Base-by-base conservation (phyloP, 2,329 filamentous ascomycete species). In the Colletotrichum destructivum region DNA sequence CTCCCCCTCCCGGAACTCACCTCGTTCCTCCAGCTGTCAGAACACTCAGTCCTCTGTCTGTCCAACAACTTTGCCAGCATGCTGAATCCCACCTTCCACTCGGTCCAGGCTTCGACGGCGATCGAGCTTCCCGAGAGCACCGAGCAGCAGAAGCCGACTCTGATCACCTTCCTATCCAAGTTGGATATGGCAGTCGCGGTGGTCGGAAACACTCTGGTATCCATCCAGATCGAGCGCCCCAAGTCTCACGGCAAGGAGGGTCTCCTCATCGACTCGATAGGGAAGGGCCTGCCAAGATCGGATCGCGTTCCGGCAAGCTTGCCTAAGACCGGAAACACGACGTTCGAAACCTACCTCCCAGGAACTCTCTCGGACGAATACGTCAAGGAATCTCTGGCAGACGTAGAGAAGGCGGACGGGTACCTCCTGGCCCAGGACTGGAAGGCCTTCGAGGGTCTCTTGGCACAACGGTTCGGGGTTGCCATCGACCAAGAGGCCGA, bases 261-360 rank as follows among this genome's bases (percentile, higher is more conserved):
- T 11, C 84, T 93, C 9, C 82, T 95, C 35, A 92, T 93, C 44
- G 92, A 95, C 77, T 92, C 93, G 0, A 89, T 95, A 65, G 92
- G 92, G 2, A 91, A 91, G 71, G 92, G 92, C 3, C 82, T 72
- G 11, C 69, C 69, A 9, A 72, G 72, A 54, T 61, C 66, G 21
- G 71, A 72, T 15, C 56, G 59, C 38, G 60, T 74, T 7, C 68
- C 64, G 5, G 56, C 57, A n/a, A 55, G 40, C 21, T 31, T 71
- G 47, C 68, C 71, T 13, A 69, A 70, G 72, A 61, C 60, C 16
- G 68, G 63, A 21, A 61, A 71, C 46, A 11, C 57, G 12, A 59
- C 73, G 5, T 74, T 72, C 40, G 66, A 66, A 79, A 0, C 75
- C 79, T 44, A 83, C 83, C 66, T 86, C 73, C 87, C 88, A 0